A percentile compares a stretch with the other conserved stretches of the same genome.
Evolutionary conservation across 306 rosid genomes (phyloP).

Genomic region (Cajanus cajan): DNA sequence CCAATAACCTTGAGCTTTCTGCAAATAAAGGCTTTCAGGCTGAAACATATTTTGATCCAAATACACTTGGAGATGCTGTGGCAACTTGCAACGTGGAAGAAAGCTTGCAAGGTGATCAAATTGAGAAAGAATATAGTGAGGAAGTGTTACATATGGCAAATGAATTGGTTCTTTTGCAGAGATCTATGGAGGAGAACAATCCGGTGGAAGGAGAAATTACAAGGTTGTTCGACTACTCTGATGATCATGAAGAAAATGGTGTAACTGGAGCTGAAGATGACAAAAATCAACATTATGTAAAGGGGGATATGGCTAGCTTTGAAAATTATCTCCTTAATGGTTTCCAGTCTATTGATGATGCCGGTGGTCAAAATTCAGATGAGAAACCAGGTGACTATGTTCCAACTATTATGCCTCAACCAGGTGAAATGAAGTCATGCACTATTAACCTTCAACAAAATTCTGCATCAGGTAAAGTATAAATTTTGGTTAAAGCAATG

Average conservation of each 20-base stretch:
- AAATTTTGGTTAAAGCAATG: background rate
- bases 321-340: background rate
- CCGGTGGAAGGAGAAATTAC: background rate
- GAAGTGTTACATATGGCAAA: background rate
- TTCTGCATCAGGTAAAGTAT: constrained; percentile 23
- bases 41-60: constrained; percentile 10
- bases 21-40: background rate
- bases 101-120: background rate
- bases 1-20: constrained; percentile 5
- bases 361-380: background rate
- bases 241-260: background rate
- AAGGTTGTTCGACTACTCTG: background rate
- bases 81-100: constrained; percentile 3
- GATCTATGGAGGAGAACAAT: background rate
- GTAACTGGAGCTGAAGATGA: background rate
- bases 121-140: background rate
- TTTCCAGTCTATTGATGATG: background rate
- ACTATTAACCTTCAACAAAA: background rate
- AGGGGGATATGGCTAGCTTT: background rate
- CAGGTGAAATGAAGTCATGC: background rate
- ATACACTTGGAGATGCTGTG: background rate
- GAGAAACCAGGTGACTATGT: background rate
- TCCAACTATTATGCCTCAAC: background rate
- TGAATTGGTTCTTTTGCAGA: background rate
- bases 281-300: background rate